Evolutionary conservation across 257 asterid species (phyloP), one percentile per base, ranked within the genome.

Genomic region (Solanum piurae): DNA sequence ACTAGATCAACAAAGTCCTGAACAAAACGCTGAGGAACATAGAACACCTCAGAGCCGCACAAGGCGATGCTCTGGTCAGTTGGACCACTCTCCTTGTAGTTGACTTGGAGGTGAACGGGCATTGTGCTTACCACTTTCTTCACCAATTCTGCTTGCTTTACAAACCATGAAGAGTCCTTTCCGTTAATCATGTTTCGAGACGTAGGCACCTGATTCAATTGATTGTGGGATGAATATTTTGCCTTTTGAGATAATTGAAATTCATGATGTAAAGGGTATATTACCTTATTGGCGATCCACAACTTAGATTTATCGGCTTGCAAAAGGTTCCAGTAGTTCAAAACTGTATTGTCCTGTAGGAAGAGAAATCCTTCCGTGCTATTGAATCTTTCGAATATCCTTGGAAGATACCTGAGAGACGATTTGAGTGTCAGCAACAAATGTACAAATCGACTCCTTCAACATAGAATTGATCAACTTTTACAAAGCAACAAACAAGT

Each of bases 231-330:
- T 85, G 62, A 85, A 85, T 66, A 66, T 37, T 46, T 71, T 37
- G 66, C 21, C 29, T 23, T 23, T 66, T 38, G 12, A 49, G 77
- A 25, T 20, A 16, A 66, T 66, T 46, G 49, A 21, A 38, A 40
- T 14, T 5, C 25, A 25, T 71, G 76, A 64, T 38, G 37, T 68
- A 25, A 62, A 20, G 31, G 46, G 64, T 64, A 38, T 12, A 55
- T 83, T 91, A 91, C 93, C 93, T 91, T 90, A 86, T 90, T 92
- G 86, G 91, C 91, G 55, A 92, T 92, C 92, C 92, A 92, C 84
- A 92, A 74, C 91, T 90, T 92, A 42, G 94, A 90, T 88, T 33
- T 88, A 88, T 90, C 89, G 9, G 92, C 92, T 86, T 89, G 93
- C 85, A 90, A 60, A 82, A 91, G 88, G 89, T 89, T 91, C 93